Percentiles rank a stretch among this genome's conserved stretches.
Evolutionary conservation across 2,329 filamentous ascomycete genomes (phyloP).

Genomic region (Blumeria graminis): DNA sequence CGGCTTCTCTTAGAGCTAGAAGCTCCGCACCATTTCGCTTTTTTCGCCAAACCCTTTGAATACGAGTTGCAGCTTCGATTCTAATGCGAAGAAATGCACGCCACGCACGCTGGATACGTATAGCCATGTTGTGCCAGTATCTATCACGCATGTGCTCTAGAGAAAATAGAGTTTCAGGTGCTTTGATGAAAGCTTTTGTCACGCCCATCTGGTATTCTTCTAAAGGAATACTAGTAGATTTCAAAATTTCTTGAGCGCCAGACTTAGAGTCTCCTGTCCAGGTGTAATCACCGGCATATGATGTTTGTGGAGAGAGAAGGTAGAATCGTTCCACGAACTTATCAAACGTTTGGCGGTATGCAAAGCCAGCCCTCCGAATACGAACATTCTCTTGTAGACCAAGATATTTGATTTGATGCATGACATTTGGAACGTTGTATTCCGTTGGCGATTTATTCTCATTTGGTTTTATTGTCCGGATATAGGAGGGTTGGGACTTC

Average conservation of each 20-base stretch:
- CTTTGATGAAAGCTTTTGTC: conserved; percentile 94
- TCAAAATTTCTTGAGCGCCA: conserved; percentile 76
- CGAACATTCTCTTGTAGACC: conserved; percentile 98
- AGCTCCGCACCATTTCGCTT: conserved; percentile 79
- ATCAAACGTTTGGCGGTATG: conserved; percentile 89
- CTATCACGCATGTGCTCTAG: conserved; percentile 92
- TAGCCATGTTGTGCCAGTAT: conserved; percentile 99
- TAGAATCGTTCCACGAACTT: conserved; percentile 98
- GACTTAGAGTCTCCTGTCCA: conserved; percentile 77
- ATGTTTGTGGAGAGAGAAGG: conserved; percentile 76
- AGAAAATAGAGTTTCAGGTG: conserved; percentile 70
- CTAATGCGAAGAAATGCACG: conserved; percentile 85
- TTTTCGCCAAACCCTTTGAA: conserved; percentile 88
- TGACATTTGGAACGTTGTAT: conserved; percentile 75
- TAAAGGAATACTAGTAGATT: conserved; percentile 81
- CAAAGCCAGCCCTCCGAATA: conserved; percentile 87
- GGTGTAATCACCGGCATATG: conserved; percentile 90
- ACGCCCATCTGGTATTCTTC: conserved; percentile 97
- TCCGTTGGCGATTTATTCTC: conserved; percentile 93
- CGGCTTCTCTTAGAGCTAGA: conserved; percentile 66
- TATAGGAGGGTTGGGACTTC: conserved; percentile 94
- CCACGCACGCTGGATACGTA: conserved; percentile 91
- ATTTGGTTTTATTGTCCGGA: conserved; percentile 97
- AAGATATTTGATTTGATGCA: conserved; percentile 97
- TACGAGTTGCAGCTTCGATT: conserved; percentile 74